A percentile compares a stretch with the other conserved stretches of the same genome.
phyloP scores from a whole-genome alignment of 345 rosid genomes.

The Pugionium dolabratum region DNA sequence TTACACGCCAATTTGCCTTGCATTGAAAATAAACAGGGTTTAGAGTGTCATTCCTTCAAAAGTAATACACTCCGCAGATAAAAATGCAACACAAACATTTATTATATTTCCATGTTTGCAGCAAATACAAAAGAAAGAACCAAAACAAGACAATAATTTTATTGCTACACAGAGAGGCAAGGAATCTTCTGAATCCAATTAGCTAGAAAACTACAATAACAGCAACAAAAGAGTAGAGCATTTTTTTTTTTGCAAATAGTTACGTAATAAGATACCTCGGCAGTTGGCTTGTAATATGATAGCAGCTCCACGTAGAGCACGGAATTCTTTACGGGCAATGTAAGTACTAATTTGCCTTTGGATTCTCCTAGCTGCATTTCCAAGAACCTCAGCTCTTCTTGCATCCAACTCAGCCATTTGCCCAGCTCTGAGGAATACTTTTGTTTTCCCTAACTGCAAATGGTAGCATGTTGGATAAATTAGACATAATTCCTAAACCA shows the following conservation, averaged over 20 bases:
- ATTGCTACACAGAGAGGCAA: neutral
- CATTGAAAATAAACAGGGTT: constrained; percentile 23
- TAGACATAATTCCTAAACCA: constrained; percentile 14
- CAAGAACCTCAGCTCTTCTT: constrained; percentile 96
- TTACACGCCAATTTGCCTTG: constrained; percentile 85
- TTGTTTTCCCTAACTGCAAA: constrained; percentile 84
- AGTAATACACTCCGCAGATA: constrained; percentile 1
- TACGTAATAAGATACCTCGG: constrained; percentile 82
- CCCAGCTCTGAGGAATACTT: constrained; percentile 97
- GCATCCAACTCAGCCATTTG: constrained; percentile 99
- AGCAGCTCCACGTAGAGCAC: constrained; percentile 78
- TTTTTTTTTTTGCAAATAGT: neutral
- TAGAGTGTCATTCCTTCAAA: constrained; percentile 29
- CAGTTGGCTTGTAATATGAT: constrained; percentile 73
- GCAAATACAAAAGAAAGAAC: neutral
- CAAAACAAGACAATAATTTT: constrained; percentile 12
- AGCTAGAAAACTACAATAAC: constrained; percentile 4
- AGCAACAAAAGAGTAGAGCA: constrained; percentile 10
- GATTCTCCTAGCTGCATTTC: constrained; percentile 92
- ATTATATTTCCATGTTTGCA: neutral
- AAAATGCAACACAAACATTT: neutral
- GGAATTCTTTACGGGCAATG: constrained; percentile 83
- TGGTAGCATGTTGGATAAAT: constrained; percentile 12
- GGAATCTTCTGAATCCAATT: constrained; percentile 8
- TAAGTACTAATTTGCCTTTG: constrained; percentile 87